Evolutionary conservation across 768 basidiomycete genomes (phyloP), one percentile per base, ranked within the genome.

Genomic region (Candolleomyces eurysporus): DNA sequence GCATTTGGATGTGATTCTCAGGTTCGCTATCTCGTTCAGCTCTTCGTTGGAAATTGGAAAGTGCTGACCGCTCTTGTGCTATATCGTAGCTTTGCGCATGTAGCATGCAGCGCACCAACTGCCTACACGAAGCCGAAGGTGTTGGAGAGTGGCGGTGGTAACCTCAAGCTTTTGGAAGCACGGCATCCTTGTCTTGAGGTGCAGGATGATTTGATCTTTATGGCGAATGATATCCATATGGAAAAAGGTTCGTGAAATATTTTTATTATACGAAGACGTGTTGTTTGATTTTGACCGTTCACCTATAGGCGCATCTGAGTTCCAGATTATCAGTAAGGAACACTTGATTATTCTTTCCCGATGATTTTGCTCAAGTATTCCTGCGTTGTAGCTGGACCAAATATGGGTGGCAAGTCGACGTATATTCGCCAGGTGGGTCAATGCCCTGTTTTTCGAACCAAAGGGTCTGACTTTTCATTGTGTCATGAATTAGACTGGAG

Each of bases 371-470:
- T 56, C 51, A 63, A 45, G 52, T 45, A 46, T 52, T 53, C 57
- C 10, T 51, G 39, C 22, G 5, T 60, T 31, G 5, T n/a, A 92
- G 91, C 96, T 21, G 97, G 97, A 5, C 97, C 97, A 0, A 99
- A 99, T 74, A 98, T 98, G 92, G 97, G 97, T 57, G 97, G 97
- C 62, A 99, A 99, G 75, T 94, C 92, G 52, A 98, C 96, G 0
- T 98, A 96, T 68, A 96, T 98, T 67, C 90, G 94, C 50, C 92
- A 95, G 77, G 91, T 89, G 56, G 17, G 67, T 50, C 53, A 13
- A 17, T 40, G 53, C 26, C 43, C 6, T 9, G 5, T 32, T 32
- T 49, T 21, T 45, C 51, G 17, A 32, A 16, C 50, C 54, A 30
- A 16, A 54, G 13, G 36, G 9, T 56, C 19, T 52, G 51, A 60